A percentile compares a stretch with the other conserved stretches of the same genome.
Evolutionary conservation across 176 grass and related monocot species (phyloP).

Genomic region (Carex scoparia): DNA sequence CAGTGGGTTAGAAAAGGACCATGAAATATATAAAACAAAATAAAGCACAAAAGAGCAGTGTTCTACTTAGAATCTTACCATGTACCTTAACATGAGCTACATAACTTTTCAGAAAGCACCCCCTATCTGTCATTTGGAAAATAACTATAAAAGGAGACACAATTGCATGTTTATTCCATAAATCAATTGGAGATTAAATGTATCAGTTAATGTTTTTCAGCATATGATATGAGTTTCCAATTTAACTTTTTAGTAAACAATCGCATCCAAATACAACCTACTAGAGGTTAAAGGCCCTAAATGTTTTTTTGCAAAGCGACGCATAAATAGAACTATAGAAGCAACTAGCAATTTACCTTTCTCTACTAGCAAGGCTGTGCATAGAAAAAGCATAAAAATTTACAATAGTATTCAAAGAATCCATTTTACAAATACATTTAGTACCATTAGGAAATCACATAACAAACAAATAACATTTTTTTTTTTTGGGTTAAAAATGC

Average conservation of each 20-base stretch:
- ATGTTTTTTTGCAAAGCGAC: neutral
- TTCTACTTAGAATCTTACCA: neutral
- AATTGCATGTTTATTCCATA: no score
- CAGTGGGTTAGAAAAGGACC: no score
- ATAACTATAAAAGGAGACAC: neutral
- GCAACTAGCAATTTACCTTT: neutral
- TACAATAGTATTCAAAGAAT: neutral
- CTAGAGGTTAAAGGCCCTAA: no score
- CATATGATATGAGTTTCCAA: neutral
- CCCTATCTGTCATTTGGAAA: neutral
- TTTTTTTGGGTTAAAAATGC: no score
- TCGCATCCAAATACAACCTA: neutral
- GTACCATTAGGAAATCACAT: neutral
- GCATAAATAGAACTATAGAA: neutral
- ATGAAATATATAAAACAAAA: no score
- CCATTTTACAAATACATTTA: neutral
- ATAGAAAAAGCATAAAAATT: neutral
- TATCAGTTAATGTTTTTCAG: neutral
- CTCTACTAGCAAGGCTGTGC: neutral
- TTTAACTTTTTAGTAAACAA: neutral
- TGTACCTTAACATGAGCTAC: neutral
- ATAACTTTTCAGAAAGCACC: neutral
- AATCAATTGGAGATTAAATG: neutral
- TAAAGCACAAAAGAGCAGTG: neutral
- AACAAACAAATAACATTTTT: neutral